These are phyloP conservation scores for Cardamine chenopodiifolia DNA, from an alignment of 345 rosid species.

Conservation along the genomic window DNA sequence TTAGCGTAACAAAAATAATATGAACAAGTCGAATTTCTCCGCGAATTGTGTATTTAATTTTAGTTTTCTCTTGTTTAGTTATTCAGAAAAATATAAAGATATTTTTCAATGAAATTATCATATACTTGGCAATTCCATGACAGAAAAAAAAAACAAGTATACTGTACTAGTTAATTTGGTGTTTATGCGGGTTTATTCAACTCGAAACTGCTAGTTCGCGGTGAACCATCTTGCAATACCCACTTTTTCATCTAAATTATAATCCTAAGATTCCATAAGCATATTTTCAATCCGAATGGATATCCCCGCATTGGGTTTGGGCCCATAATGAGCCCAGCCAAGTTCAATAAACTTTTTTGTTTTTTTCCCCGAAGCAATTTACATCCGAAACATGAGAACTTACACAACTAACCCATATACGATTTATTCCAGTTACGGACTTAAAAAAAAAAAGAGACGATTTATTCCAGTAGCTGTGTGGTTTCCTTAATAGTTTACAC, in stretches of 20 bases:
- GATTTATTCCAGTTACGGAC: not conserved
- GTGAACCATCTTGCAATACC: no score
- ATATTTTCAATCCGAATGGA: not conserved
- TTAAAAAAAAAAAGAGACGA: not conserved
- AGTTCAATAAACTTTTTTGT: not conserved
- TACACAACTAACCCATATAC: not conserved
- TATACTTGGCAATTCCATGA: no score
- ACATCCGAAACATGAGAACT: constrained; percentile 9
- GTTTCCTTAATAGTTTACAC: constrained; percentile 48
- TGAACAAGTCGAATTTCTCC: not conserved
- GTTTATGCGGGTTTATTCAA: no score
- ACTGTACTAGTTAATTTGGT: no score
- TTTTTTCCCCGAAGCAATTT: not conserved
- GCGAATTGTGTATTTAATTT: no score
- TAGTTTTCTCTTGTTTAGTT: no score
- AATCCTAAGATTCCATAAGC: no score
- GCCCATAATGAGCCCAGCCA: not conserved
- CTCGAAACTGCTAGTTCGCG: not conserved
- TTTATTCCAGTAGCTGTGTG: constrained; percentile 18
- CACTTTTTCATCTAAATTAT: no score
- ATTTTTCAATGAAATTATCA: not conserved
- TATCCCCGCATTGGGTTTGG: not conserved
- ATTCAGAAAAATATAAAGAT: no score
- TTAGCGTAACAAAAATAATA: not conserved
- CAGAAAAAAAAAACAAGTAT: no score